Evolutionary conservation across 345 rosid species (phyloP).

Genomic region (Rhodamnia argentea): DNA sequence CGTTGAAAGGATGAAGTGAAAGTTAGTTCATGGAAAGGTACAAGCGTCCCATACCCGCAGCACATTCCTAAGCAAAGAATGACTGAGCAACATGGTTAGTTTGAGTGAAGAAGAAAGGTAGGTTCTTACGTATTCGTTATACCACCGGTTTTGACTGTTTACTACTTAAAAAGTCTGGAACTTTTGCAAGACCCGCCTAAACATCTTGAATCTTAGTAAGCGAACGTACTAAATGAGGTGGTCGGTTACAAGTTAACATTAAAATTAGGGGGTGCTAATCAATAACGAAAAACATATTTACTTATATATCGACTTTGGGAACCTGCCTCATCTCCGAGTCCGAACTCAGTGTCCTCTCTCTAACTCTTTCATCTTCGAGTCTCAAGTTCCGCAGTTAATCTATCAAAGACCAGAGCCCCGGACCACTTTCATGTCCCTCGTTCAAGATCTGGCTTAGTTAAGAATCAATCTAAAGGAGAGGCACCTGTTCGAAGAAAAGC

Average conservation of each 20-base stretch:
- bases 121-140: not conserved
- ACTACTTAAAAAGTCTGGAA: not conserved
- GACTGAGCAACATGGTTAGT: not conserved
- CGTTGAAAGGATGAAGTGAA: not conserved
- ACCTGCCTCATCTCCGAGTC: rapidly evolving
- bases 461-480: not conserved
- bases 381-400: not conserved
- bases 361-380: not conserved
- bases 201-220: not conserved
- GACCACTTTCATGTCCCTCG: not conserved
- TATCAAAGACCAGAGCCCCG: not conserved
- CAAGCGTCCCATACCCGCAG: not conserved
- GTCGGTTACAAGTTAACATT: not conserved
- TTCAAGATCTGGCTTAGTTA: not conserved
- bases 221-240: not conserved
- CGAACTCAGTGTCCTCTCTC: not conserved
- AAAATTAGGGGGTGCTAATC: not conserved
- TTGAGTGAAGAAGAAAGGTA: not conserved
- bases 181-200: not conserved
- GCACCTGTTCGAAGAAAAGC: not conserved
- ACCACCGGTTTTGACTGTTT: not conserved
- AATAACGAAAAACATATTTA: not conserved
- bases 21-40: not conserved
- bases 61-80: not conserved
- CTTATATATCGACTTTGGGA: rapidly evolving